Conservation (phyloP, 2,329 filamentous ascomycete genomes). For the Pseudogymnoascus sp. region DNA sequence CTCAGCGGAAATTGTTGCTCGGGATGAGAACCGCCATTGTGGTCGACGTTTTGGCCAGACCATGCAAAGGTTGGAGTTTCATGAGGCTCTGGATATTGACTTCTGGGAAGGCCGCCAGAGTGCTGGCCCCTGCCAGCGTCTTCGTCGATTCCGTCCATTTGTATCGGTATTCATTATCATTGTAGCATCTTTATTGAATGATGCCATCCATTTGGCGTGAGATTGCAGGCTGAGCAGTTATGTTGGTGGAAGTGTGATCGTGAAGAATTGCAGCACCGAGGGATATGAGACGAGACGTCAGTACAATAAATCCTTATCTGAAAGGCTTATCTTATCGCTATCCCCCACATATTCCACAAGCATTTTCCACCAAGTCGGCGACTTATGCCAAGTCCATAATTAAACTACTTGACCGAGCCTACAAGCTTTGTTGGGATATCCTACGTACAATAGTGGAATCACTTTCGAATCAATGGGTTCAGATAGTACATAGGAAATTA, state of each 20-base stretch:
- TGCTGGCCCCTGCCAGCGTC: background rate
- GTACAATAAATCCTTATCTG: conserved; percentile 3
- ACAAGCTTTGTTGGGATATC: background rate
- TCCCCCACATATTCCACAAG: conserved; percentile 1
- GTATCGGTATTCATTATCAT: conserved; percentile 10
- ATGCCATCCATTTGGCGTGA: background rate
- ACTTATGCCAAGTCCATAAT: background rate
- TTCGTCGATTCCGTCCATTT: conserved; percentile 10
- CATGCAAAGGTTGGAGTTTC: conserved; percentile 5
- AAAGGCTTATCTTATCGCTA: conserved; percentile 7
- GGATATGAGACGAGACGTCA: conserved; percentile 11
- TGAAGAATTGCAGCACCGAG: conserved; percentile 1
- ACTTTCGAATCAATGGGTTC: background rate
- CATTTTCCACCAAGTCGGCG: background rate
- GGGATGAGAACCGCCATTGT: background rate
- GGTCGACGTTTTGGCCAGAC: background rate
- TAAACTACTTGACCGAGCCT: background rate
- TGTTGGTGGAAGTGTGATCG: background rate
- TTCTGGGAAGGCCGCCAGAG: background rate
- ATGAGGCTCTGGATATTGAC: conserved; percentile 11
- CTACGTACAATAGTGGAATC: background rate
- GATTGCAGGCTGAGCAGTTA: background rate
- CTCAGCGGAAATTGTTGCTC: background rate
- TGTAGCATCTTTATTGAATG: background rate
- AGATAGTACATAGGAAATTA: conserved; percentile 12